Base-by-base conservation (phyloP, 2,329 filamentous ascomycete species). In the Penicillium polonicum region DNA sequence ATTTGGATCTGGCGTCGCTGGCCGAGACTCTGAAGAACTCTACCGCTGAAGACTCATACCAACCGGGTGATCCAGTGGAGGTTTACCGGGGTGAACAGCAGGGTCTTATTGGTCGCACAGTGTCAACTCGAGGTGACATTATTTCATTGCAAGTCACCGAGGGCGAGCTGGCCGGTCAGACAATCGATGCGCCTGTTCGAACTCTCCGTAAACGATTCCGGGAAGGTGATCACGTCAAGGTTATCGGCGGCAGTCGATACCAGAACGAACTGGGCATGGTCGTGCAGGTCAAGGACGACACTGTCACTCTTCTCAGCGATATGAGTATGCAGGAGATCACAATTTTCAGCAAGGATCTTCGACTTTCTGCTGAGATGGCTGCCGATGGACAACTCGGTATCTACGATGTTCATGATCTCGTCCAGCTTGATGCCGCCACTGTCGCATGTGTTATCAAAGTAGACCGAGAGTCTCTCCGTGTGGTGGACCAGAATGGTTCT, bases 181-280 rank as follows among this genome's bases (percentile, higher is more conserved):
- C 84, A 5, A 94, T 99, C 45, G 93, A 97, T 72, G 92, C 96
- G 12, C 94, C 94, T 1, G 89, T 92, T 61, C 95, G 94, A 76
- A 90, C 91, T 44, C 82, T 99, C 27, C 90, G 94, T 57, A 99
- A 99, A 77, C 85, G 91, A 31, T 99, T 99, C 83, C 87, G 85
- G 64, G 84, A 92, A 61, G 94, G 94, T 80, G 94, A 99, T 70
- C 94, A 99, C 71, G 94, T 99, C 79, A 97, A 97, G 79, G 94
- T 99, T 65, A 96, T 97, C 72, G 93, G 94, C 55, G 93, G 92
- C 39, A 96, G 92, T 78, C 89, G 91, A 67, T 97, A 92, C 74
- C 87, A 90, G 55, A 94, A 97, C 67, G 94, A 99, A 77, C 89
- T 97, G 44, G 94, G 94, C 75, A 96, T 97, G 85, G 92, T 99